Percentiles rank a stretch among this genome's conserved stretches.
Evolutionary conservation across 2,329 filamentous ascomycete genomes (phyloP).

Genomic region (Apiospora rasikravindrae): DNA sequence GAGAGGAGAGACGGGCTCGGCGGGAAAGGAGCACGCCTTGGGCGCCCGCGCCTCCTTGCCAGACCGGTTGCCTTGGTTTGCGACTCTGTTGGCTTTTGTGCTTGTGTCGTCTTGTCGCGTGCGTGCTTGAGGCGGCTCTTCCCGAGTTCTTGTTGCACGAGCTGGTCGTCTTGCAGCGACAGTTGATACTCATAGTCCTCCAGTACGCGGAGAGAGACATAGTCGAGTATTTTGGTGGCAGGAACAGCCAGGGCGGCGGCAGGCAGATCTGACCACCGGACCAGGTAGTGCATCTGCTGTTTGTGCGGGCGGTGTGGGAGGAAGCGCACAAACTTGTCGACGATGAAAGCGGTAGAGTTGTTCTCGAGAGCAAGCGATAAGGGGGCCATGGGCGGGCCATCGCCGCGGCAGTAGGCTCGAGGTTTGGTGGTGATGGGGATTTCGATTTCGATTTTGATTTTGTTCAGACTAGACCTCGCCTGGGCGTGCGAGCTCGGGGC

Average conservation of each 20-base stretch:
- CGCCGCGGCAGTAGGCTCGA: constrained; percentile 49
- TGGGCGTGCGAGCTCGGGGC: neutral
- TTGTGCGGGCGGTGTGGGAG: constrained; percentile 36
- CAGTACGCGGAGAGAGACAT: constrained; percentile 60
- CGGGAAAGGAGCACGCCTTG: constrained; percentile 20
- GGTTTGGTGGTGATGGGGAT: constrained; percentile 40
- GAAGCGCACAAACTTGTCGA: constrained; percentile 54
- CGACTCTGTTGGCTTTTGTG: neutral
- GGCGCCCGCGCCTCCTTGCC: constrained; percentile 32
- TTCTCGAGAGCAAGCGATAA: constrained; percentile 53
- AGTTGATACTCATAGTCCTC: constrained; percentile 62
- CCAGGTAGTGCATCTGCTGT: constrained; percentile 56
- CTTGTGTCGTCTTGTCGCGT: constrained; percentile 18
- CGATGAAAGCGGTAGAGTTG: constrained; percentile 62
- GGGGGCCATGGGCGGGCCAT: constrained; percentile 53
- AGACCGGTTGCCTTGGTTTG: constrained; percentile 15
- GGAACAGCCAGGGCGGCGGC: constrained; percentile 52
- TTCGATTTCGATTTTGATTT: constrained; percentile 29
- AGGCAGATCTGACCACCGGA: constrained; percentile 60
- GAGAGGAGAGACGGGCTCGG: neutral
- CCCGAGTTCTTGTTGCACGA: constrained; percentile 36
- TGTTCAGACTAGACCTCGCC: neutral
- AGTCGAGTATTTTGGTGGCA: constrained; percentile 57
- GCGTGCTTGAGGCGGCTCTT: constrained; percentile 28
- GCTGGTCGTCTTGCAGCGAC: constrained; percentile 49